These are phyloP conservation scores for Austroboletus niveus DNA, from an alignment of 1,284 basidiomycete species.

Conservation along the genomic window DNA sequence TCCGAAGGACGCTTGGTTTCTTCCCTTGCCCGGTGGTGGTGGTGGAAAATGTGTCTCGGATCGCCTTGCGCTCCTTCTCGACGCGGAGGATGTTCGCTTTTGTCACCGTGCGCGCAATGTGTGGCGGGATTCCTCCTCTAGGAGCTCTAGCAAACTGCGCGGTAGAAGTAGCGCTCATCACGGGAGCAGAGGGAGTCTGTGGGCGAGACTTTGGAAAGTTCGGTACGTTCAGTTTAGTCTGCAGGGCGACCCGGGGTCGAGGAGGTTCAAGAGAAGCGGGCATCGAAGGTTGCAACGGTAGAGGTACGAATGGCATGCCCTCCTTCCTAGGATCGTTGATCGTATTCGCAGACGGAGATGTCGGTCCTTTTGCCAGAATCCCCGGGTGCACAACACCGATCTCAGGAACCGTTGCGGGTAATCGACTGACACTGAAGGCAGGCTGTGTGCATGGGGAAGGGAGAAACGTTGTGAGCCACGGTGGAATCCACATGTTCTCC, in stretches of 20 bases:
- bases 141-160: slow-evolving; percentile 19
- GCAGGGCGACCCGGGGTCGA: background rate
- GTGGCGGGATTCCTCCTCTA: slow-evolving; percentile 31
- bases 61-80: slow-evolving; percentile 26
- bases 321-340: background rate
- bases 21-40: slow-evolving; percentile 3
- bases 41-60: slow-evolving; percentile 12
- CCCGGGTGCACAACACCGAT: background rate
- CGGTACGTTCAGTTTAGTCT: background rate
- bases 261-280: slow-evolving; percentile 3
- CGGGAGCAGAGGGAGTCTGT: background rate
- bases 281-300: background rate
- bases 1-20: slow-evolving; percentile 30
- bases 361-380: background rate
- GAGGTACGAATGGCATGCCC: background rate
- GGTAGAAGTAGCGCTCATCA: background rate
- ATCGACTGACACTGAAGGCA: background rate
- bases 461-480: slow-evolving; percentile 9
- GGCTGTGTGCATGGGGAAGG: background rate
- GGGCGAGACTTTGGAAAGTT: slow-evolving; percentile 9
- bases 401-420: background rate
- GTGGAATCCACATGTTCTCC: slow-evolving; percentile 2
- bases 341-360: background rate
- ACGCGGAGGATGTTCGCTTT: slow-evolving; percentile 25
- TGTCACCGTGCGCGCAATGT: slow-evolving; percentile 30